Evolutionary conservation across 2,329 filamentous ascomycete genomes (phyloP), one percentile per base, ranked within the genome.

Genomic region (Teratosphaeria nubilosa): DNA sequence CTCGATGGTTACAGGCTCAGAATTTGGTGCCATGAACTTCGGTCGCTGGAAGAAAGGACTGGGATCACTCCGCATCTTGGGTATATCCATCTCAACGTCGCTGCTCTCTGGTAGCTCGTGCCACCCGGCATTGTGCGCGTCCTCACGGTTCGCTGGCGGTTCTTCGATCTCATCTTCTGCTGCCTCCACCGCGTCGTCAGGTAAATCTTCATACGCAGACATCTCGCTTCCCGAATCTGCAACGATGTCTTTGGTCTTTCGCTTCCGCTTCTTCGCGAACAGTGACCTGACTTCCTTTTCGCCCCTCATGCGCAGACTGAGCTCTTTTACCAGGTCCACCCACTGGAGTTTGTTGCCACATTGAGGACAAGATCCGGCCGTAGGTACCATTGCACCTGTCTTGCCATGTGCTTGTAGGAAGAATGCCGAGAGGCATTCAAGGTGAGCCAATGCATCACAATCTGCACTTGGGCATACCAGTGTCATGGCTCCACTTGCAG

Each of bases 271-370:
- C 20, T 30, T 55, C 51, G 52, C 88, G 64, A 90, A 78, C 27
- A 96, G 66, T 63, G 84, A 84, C 48, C 85, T 81, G 0, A 91
- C 75, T 63, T 91, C 86, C 58, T 87, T 86, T 57, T 80, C 73
- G 0, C 87, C 91, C 14, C 24, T 13, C 37, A 83, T 77, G 32
- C 92, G 81, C 54, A 96, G 74, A 55, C 82, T 94, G 65, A 95
- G 73, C 69, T 95, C 91, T 69, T 85, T 91, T 76, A 95, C 87
- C 74, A 96, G 82, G 53, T 87, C 82, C 0, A 79, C 77, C 92
- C 92, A 97, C 55, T 78, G 71, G 1, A 91, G 74, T 4, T 77
- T 72, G 0, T 77, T 76, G 1, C 78, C 73, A 68, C 92, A 97
- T 22, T 75, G 75, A 0, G 90, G 90, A 73, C 92, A 97, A 1